Evolutionary conservation across 2,329 filamentous ascomycete species (phyloP), one percentile per base, ranked within the genome.

Genomic region (Fusarium sp.): DNA sequence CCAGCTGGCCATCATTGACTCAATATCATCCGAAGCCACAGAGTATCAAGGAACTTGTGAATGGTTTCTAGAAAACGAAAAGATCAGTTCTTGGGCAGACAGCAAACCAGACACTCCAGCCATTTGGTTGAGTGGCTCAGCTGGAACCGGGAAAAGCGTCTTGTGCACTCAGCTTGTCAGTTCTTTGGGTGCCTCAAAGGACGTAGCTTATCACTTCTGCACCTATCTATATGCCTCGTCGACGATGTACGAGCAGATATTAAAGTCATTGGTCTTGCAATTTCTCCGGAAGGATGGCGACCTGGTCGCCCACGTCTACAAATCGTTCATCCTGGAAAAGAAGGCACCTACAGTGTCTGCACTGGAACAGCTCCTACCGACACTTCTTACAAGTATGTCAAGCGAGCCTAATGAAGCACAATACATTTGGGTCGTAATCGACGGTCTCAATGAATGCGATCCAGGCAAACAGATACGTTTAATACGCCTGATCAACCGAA

Each of bases 91-190:
- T 7, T 71, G 60, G 68, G 33, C 49, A 1, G n/a, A 58, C 1
- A 4, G 2, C 1, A 58, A 56, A 6, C 48, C 60, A 28, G 60
- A 68, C 5, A 58, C 51, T 0, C 64, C 64, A 4, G 36, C 42
- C 1, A 36, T 72, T 2, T 71, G 65, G 65, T 13, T 71, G 1
- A 50, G 62, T 1, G 69, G 68, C 0, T 48, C 55, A 5, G 61
- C 61, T 3, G 69, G 69, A 0, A 61, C 53, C 0, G 68, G 69
- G 0, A 72, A 72, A 38, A 72, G 68, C 1, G 68, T 71, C 4
- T 11, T 72, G 4, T 58, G 45, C 22, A 36, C 65, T 2, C n/a
- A n/a, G n/a, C n/a, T n/a, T n/a, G n/a, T n/a, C n/a, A n/a, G n/a
- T n/a, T n/a, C n/a, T n/a, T n/a, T n/a, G n/a, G n/a, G n/a, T n/a